Conservation (phyloP, 352 stramenopile genomes). For the Globisporangium viniferum region DNA sequence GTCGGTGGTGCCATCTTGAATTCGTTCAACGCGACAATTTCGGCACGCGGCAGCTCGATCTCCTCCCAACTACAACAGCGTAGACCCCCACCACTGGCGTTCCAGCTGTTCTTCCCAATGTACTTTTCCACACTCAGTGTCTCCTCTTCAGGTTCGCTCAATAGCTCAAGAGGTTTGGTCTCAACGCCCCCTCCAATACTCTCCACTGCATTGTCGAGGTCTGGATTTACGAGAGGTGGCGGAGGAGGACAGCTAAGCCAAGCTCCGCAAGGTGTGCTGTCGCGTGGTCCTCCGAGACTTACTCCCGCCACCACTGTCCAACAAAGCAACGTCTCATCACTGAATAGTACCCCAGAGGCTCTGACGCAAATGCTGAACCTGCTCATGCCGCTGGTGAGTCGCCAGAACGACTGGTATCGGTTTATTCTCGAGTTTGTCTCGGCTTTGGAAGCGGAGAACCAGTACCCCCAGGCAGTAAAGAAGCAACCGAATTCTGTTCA, state of each 20-base stretch:
- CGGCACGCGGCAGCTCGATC: too few relatives aligned
- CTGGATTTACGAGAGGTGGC: background rate
- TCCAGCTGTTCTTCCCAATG: constrained; percentile 34
- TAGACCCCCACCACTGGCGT: constrained; percentile 22
- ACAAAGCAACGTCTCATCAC: background rate
- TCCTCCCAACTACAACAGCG: background rate
- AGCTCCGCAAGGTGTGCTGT: background rate
- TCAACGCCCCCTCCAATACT: background rate
- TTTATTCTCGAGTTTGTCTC: constrained; percentile 25
- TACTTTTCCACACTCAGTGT: constrained; percentile 20
- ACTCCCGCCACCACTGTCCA: background rate
- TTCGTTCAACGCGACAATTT: constrained; percentile 27
- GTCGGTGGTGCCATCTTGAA: constrained; percentile 42
- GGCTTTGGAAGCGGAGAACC: constrained; percentile 1
- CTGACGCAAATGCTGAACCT: constrained; percentile 15
- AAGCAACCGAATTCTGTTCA: background rate
- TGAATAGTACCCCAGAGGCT: constrained; percentile 19
- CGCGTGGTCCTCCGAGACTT: background rate
- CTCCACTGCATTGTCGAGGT: background rate
- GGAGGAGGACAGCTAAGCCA: background rate
- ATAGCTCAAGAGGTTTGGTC: background rate
- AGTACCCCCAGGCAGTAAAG: background rate
- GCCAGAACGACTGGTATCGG: constrained; percentile 22
- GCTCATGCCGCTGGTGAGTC: constrained; percentile 20
- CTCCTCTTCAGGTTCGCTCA: background rate